Evolutionary conservation across 345 rosid genomes (phyloP).

Genomic region (Eutrema yunnanense): DNA sequence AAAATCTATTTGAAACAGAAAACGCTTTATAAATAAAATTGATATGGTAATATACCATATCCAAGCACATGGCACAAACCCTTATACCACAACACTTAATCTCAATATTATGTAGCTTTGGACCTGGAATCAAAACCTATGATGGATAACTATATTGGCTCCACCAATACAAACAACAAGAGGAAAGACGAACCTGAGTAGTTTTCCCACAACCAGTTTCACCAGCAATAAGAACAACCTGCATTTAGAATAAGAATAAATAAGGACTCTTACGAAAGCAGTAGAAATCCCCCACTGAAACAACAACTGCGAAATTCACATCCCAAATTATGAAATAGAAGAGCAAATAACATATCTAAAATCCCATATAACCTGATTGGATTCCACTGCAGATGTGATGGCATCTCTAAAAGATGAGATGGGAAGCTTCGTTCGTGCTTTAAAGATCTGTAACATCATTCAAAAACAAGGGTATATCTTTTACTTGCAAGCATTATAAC

Average conservation of each 20-base stretch:
- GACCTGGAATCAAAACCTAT: not conserved
- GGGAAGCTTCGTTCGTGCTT: conserved; percentile 72
- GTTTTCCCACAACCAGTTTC: conserved; percentile 92
- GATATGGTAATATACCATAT: not conserved
- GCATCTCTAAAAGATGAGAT: conserved; percentile 62
- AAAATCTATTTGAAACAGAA: not conserved
- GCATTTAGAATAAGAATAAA: conserved; percentile 15
- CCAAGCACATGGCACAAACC: not conserved
- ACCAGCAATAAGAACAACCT: conserved; percentile 83
- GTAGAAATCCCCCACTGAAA: not conserved
- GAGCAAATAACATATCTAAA: conserved; percentile 10
- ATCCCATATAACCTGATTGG: conserved; percentile 58
- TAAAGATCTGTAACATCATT: conserved; percentile 50
- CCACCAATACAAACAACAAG: conserved; percentile 14
- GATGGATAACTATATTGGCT: conserved; percentile 5
- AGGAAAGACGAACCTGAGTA: conserved; percentile 54
- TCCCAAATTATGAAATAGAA: not conserved
- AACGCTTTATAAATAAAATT: not conserved
- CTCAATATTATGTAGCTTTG: not conserved
- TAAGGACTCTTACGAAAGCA: not conserved
- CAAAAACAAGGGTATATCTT: conserved; percentile 12
- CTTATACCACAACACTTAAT: not conserved
- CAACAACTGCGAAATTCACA: not conserved
- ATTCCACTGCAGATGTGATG: conserved; percentile 66
- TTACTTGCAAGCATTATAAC: not conserved